phyloP scores from a whole-genome alignment of 2,329 filamentous ascomycete species.

The Bertia moriformis region DNA sequence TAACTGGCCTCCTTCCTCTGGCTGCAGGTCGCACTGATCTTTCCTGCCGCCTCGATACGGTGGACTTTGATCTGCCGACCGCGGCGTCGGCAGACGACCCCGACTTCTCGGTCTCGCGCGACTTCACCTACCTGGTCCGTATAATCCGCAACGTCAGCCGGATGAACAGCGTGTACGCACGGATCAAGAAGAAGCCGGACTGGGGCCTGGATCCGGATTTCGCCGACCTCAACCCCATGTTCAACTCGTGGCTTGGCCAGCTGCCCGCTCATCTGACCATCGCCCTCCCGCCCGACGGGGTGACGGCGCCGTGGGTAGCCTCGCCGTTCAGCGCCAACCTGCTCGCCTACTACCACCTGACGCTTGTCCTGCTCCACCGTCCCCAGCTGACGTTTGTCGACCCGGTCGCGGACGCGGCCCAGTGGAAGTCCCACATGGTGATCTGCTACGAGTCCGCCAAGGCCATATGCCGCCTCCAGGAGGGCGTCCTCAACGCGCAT shows the following conservation, averaged over 20 bases:
- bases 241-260: conserved; percentile 61
- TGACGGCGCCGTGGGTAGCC: conserved; percentile 69
- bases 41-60: conserved; percentile 57
- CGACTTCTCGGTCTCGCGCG: conserved; percentile 66
- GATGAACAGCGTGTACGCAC: conserved; percentile 63
- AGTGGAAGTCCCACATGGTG: conserved; percentile 80
- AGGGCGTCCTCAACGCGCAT: conserved; percentile 63
- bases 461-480: conserved; percentile 71
- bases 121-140: conserved; percentile 69
- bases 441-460: conserved; percentile 76
- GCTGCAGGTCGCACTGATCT: conserved; percentile 62
- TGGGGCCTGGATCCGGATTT: conserved; percentile 82
- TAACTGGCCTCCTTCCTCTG: background rate
- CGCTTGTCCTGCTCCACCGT: conserved; percentile 72
- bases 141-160: conserved; percentile 65
- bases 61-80: conserved; percentile 60
- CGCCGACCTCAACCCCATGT: conserved; percentile 62
- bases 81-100: conserved; percentile 54
- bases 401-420: conserved; percentile 51
- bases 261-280: conserved; percentile 68
- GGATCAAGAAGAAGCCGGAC: conserved; percentile 57
- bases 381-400: conserved; percentile 72
- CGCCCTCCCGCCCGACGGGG: conserved; percentile 61
- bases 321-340: conserved; percentile 82
- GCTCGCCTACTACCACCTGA: conserved; percentile 77